Conservation (phyloP, 805 yeast species). For the Diddensiella transvaalensis region DNA sequence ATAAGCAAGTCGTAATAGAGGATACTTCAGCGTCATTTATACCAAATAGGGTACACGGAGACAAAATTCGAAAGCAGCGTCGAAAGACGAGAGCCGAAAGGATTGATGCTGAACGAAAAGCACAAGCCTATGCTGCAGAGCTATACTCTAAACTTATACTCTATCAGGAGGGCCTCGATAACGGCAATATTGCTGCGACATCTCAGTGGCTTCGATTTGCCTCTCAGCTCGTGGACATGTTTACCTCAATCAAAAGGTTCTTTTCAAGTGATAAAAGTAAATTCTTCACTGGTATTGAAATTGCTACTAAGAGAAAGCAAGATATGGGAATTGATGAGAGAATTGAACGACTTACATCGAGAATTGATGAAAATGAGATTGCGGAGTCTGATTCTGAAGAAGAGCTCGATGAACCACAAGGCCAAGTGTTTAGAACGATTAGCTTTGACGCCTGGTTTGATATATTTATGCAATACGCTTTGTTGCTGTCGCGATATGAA, state of each 20-base stretch:
- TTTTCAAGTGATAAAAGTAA: constrained; percentile 74
- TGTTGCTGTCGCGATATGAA: constrained; percentile 60
- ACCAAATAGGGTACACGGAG: constrained; percentile 2
- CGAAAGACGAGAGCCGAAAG: constrained; percentile 41
- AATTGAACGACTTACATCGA: constrained; percentile 22
- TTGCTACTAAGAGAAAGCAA: constrained; percentile 46
- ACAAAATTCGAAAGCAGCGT: constrained; percentile 8
- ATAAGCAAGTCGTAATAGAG: constrained; percentile 1
- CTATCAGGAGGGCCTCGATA: constrained; percentile 46
- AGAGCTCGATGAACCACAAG: constrained; percentile 29
- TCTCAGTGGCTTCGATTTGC: constrained; percentile 82
- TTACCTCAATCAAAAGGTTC: constrained; percentile 71
- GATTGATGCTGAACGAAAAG: constrained; percentile 52
- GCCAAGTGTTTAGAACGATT: constrained; percentile 64
- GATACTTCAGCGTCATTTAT: constrained; percentile 9
- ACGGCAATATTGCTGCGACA: constrained; percentile 57
- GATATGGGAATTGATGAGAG: constrained; percentile 65
- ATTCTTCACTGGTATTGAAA: constrained; percentile 60
- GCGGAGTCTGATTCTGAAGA: constrained; percentile 41
- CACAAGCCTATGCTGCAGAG: constrained; percentile 54
- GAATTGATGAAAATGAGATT: constrained; percentile 29
- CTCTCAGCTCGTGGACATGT: constrained; percentile 76
- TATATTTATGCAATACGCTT: constrained; percentile 73
- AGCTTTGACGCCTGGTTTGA: constrained; percentile 80
- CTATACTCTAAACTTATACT: constrained; percentile 53